Base-by-base conservation (phyloP, 352 stramenopile species). In the Pythium scleroteichum region DNA sequence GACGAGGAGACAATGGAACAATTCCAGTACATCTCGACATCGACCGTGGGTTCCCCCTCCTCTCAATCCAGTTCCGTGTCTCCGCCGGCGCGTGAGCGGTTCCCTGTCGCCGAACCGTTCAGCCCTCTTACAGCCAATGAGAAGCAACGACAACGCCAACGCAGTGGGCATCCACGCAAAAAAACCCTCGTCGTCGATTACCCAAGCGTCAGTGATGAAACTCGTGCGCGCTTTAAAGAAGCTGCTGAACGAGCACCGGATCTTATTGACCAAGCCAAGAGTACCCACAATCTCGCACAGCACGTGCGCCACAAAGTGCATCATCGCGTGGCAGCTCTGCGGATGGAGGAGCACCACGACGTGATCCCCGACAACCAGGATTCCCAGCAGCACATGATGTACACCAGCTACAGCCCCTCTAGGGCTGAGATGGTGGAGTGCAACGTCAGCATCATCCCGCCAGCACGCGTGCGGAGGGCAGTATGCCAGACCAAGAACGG, bases 201-300 rank as follows among this genome's bases (percentile, higher is more conserved):
- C 0, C 44, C 49, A 16, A 29, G 8, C n/a, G 10, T 24, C n/a
- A 53, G 42, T 6, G 50, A 51, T 16, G 69, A 76, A 27, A 41
- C 69, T 14, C 73, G 71, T 45, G 56, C 72, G 35, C 71, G 84
- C 48, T 74, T 90, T 19, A 71, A 75, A 12, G 75, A 73, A 14
- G 82, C 82, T 2, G 78, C 82, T 45, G 54, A 73, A 26, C 66
- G 61, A 13, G 73, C 79, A 6, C 74, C 81, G 24, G 74, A 77
- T 35, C 86, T 94, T 47, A 89, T 94, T 55, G 64, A 79, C 33
- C 70, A 72, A 16, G 72, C 85, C 7, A 75, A 85, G 45, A 80
- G 79, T 57, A 80, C 83, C 4, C 83, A 92, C 52, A 72, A 74
- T 20, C 65, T 95, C 41, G 85, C 82, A 3, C 76, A 93, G 63